A percentile compares a stretch with the other conserved stretches of the same genome.
Conservation (phyloP, 345 rosid genomes). For the Viola odorata region DNA sequence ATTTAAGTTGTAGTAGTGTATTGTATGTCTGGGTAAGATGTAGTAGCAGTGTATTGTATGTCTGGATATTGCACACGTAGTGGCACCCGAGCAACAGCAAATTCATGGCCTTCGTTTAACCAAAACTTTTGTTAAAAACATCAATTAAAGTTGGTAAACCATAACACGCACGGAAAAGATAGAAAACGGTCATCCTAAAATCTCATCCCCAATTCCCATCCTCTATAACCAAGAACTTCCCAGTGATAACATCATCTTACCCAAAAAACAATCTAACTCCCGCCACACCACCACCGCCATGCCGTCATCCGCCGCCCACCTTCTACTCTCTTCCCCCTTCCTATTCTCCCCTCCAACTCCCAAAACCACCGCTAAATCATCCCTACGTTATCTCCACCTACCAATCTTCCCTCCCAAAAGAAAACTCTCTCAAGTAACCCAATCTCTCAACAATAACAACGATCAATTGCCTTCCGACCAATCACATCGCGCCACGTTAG, state of each 20-base stretch:
- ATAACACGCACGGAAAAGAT: background rate
- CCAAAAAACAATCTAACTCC: background rate
- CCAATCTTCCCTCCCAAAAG: slow-evolving; percentile 20
- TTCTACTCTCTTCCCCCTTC: too few relatives aligned
- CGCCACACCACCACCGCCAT: slow-evolving; percentile 37
- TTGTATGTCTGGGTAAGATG: too few relatives aligned
- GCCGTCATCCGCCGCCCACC: slow-evolving; percentile 25
- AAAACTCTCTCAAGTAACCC: slow-evolving; percentile 11
- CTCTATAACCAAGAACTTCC: too few relatives aligned
- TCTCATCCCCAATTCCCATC: too few relatives aligned
- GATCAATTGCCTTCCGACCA: background rate
- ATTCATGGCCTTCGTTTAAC: slow-evolving; percentile 23
- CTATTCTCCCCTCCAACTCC: slow-evolving; percentile 46
- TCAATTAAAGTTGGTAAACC: too few relatives aligned
- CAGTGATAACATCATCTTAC: background rate
- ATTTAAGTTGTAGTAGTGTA: too few relatives aligned
- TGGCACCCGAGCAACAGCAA: slow-evolving; percentile 29
- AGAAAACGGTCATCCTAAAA: background rate
- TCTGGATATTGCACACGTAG: slow-evolving; percentile 33
- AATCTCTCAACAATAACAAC: slow-evolving; percentile 19
- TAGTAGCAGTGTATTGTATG: too few relatives aligned
- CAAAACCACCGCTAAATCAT: slow-evolving; percentile 28
- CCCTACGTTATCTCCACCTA: slow-evolving; percentile 5
- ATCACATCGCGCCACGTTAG: slow-evolving; percentile 24
- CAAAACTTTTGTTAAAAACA: slow-evolving; percentile 9